Percentiles rank a stretch among this genome's conserved stretches.
Evolutionary conservation across 768 basidiomycete genomes (phyloP).

Genomic region (Collybia sordida): DNA sequence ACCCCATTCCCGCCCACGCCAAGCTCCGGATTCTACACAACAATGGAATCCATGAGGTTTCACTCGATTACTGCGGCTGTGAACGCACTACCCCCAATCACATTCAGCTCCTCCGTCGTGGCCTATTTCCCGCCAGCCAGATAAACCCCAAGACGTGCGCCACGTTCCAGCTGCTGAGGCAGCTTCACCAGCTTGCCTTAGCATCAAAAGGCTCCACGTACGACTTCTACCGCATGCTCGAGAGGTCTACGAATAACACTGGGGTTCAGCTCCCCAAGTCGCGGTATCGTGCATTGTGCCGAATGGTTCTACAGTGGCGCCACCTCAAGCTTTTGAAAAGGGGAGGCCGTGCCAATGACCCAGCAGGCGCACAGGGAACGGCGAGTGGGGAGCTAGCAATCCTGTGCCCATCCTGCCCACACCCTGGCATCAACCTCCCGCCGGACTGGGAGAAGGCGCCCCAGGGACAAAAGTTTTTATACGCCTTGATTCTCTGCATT

Average conservation of each 20-base stretch:
- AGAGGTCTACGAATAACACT: conserved; percentile 7
- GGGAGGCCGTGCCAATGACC: conserved; percentile 15
- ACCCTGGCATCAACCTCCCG: conserved; percentile 24
- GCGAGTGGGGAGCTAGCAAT: conserved; percentile 19
- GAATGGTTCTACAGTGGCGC: conserved; percentile 17
- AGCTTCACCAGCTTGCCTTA: conserved; percentile 13
- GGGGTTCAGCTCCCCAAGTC: conserved; percentile 10
- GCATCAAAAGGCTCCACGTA: conserved; percentile 10
- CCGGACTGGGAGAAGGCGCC: conserved; percentile 14
- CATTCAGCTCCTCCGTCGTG: conserved; percentile 9
- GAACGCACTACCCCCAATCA: neutral
- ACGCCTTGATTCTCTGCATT: conserved; percentile 10
- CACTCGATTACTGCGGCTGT: conserved; percentile 1
- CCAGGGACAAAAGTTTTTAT: conserved; percentile 3
- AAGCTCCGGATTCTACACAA: neutral
- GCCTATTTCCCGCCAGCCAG: conserved; percentile 10
- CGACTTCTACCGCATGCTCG: conserved; percentile 12
- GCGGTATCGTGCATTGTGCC: conserved; percentile 16
- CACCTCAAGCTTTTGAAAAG: conserved; percentile 18
- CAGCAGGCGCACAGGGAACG: conserved; percentile 12
- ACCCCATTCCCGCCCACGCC: neutral
- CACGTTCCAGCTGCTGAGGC: conserved; percentile 7
- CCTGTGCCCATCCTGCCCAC: conserved; percentile 26
- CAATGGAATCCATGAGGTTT: neutral
- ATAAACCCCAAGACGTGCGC: conserved; percentile 8